Evolutionary conservation across 139 green algal species (phyloP).

Genomic region (Chlamydomonas incerta): DNA sequence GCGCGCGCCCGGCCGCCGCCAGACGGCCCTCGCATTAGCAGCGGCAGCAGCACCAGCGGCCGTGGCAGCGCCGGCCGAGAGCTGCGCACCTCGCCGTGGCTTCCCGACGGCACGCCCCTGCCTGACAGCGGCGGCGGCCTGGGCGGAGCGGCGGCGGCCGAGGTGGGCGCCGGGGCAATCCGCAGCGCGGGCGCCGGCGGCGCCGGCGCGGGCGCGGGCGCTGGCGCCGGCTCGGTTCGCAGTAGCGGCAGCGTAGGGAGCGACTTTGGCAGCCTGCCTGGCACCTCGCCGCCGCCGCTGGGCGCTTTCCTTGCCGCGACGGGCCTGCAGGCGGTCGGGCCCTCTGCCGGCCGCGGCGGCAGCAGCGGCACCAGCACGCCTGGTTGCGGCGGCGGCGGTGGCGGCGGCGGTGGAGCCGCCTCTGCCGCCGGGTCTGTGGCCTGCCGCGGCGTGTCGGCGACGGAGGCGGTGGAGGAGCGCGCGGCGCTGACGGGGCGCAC

Average conservation of each 20-base stretch:
- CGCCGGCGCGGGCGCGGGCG: too few species aligned
- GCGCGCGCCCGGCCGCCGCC: neutral
- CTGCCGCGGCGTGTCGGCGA: too few species aligned
- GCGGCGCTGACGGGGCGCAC: conserved; percentile 3
- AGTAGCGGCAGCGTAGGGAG: too few species aligned
- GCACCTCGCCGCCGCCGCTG: neutral
- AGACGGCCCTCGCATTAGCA: neutral
- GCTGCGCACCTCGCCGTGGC: conserved; percentile 31
- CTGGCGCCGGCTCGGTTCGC: too few species aligned
- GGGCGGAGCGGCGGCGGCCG: neutral
- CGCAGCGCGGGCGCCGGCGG: too few species aligned
- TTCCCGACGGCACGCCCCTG: neutral
- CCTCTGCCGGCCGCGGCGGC: too few species aligned
- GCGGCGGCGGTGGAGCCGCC: too few species aligned
- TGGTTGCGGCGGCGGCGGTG: too few species aligned
- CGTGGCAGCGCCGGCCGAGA: conserved; percentile 1
- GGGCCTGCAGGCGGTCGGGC: too few species aligned
- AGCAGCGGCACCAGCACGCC: too few species aligned
- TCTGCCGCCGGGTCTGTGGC: too few species aligned
- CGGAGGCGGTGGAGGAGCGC: conserved; percentile 1
- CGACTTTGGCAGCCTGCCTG: neutral
- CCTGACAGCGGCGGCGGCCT: neutral
- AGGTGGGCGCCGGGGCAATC: neutral
- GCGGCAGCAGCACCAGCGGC: conserved; percentile 4
- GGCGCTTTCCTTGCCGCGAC: too few species aligned